phyloP scores from a whole-genome alignment of 2,329 filamentous ascomycete genomes.

The Cordyceps cateniannulata region DNA sequence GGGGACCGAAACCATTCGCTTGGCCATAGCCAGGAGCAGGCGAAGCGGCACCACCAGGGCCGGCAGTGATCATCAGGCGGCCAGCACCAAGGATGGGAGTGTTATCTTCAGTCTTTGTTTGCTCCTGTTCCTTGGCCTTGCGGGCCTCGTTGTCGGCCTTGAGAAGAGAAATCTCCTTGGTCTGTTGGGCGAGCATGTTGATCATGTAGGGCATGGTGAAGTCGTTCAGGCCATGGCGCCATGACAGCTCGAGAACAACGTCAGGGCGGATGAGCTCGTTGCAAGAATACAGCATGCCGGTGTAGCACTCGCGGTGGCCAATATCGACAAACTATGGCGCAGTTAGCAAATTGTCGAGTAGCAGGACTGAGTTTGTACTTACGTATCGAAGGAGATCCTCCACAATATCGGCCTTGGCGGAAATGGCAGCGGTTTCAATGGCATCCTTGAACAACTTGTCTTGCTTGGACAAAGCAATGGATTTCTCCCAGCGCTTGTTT shows the following conservation, averaged over 20 bases:
- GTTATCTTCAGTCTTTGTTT: slow-evolving; percentile 84
- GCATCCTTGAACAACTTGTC: slow-evolving; percentile 99
- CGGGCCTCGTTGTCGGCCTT: slow-evolving; percentile 96
- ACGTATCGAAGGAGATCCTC: slow-evolving; percentile 96
- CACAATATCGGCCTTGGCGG: slow-evolving; percentile 82
- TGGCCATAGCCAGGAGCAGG: slow-evolving; percentile 62
- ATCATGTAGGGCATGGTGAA: slow-evolving; percentile 99
- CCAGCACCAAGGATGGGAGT: slow-evolving; percentile 86
- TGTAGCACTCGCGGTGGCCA: slow-evolving; percentile 97
- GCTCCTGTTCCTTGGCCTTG: slow-evolving; percentile 65
- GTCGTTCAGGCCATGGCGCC: slow-evolving; percentile 89
- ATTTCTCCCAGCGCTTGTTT: slow-evolving; percentile 99
- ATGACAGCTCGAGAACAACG: slow-evolving; percentile 90
- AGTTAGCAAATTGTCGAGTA: slow-evolving; percentile 25
- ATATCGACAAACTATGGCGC: slow-evolving; percentile 85
- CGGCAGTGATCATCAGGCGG: slow-evolving; percentile 93
- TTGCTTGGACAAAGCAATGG: slow-evolving; percentile 93
- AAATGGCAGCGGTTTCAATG: slow-evolving; percentile 94
- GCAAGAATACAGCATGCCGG: slow-evolving; percentile 99
- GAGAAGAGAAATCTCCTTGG: slow-evolving; percentile 72
- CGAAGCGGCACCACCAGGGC: slow-evolving; percentile 55
- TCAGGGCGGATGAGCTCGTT: slow-evolving; percentile 95
- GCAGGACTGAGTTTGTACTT: slow-evolving; percentile 41
- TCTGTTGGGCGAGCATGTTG: slow-evolving; percentile 91
- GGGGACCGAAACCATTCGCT: slow-evolving; percentile 81